Evolutionary conservation across 1,284 basidiomycete genomes (phyloP), one percentile per base, ranked within the genome.

Genomic region (Caloboletus inedulis): DNA sequence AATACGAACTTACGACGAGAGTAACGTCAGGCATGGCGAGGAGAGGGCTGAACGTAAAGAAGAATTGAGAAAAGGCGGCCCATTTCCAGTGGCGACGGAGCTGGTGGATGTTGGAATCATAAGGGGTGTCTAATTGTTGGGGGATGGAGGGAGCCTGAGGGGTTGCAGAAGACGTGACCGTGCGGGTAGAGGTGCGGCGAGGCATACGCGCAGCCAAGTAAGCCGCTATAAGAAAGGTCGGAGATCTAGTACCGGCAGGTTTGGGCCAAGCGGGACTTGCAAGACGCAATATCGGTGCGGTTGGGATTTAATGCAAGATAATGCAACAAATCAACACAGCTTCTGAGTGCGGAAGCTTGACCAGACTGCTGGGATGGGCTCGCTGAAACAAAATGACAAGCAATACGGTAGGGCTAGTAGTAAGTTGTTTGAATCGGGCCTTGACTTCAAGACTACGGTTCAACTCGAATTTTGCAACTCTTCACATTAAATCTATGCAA

Each of bases 41-140:
- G 51, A 91, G 72, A 42, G 76, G 75, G 48, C 77, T 75, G 71
- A 91, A 91, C 23, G 86, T 90, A 65, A 77, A 84, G 74, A 88
- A 85, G 76, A 91, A 90, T 67, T 91, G 88, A 69, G 80, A 79
- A 67, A 90, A 85, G 23, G 84, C 85, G 12, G 89, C 89, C 89
- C 89, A 91, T 75, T 87, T 89, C 88, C 89, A 90, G 52, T 88
- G 77, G 46, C 74, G 80, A 52, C 88, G 78, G 39, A 74, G 65
- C 34, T 68, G 60, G 57, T 79, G 68, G 55, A 81, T 72, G 56
- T 77, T 72, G 53, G 71, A 61, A 58, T 74, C 73, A 51, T 70
- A 73, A 69, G 61, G 62, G 59, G 61, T 64, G 52, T 56, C 68
- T 62, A 62, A 42, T 49, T 62, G 61, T 55, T 64, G 54, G 60